Conservation (phyloP, 2,329 filamentous ascomycete species). For the Cordyceps javanica region DNA sequence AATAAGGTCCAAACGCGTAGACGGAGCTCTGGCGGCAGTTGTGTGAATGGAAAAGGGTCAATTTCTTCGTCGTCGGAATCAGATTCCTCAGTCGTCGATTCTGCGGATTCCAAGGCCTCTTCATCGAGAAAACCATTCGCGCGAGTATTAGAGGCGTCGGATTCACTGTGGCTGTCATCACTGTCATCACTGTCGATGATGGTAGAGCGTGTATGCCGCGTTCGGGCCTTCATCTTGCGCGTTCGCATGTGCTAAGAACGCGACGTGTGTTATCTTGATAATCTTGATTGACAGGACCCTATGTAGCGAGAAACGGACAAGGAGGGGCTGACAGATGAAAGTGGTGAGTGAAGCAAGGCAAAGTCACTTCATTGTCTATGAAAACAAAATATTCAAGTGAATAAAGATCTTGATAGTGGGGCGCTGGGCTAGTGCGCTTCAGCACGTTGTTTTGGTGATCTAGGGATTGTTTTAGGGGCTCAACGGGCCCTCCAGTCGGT, state of each 20-base stretch:
- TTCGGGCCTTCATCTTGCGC: background rate
- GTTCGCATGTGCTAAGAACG: background rate
- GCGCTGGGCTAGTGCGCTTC: background rate
- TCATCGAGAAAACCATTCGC: conserved; percentile 5
- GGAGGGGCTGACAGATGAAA: background rate
- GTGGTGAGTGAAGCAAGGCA: background rate
- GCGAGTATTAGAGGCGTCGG: background rate
- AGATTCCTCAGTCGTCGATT: background rate
- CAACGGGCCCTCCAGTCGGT: too few relatives aligned
- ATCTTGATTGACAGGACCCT: background rate
- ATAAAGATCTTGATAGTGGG: conserved; percentile 2
- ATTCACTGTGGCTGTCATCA: background rate
- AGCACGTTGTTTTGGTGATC: background rate
- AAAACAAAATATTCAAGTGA: background rate
- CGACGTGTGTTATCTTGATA: background rate
- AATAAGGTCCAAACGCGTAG: conserved; percentile 27
- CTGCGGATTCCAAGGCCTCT: conserved; percentile 7
- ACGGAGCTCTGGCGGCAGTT: conserved; percentile 29
- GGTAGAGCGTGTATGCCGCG: background rate
- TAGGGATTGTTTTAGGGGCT: background rate
- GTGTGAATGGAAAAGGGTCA: conserved; percentile 21
- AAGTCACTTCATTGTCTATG: background rate
- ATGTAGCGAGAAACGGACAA: background rate
- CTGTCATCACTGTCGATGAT: conserved; percentile 1
- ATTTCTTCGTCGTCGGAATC: conserved; percentile 2